Evolutionary conservation across 129 eudicot species (phyloP).

Genomic region (Pulicaria dysenterica): DNA sequence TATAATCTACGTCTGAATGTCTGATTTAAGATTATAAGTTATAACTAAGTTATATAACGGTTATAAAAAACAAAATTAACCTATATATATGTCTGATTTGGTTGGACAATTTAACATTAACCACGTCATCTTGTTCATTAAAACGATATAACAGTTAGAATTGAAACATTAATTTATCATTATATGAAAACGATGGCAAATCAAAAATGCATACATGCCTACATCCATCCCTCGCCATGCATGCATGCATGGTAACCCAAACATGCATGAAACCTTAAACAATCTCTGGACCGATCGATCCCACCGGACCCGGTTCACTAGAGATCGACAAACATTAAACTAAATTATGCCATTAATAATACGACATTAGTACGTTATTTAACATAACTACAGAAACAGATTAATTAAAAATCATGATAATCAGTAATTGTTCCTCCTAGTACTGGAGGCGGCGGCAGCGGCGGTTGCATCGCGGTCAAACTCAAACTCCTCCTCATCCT

Average conservation of each 20-base stretch:
- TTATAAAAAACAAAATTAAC: no score
- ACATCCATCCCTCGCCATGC: constrained; percentile 1
- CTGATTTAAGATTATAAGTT: no score
- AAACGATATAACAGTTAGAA: not conserved
- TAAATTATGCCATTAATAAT: constrained; percentile 23
- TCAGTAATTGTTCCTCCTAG: constrained; percentile 3
- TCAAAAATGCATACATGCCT: not conserved
- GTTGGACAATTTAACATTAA: no score
- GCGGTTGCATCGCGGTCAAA: not conserved
- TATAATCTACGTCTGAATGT: no score
- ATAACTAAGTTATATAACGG: no score
- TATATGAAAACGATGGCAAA: constrained; percentile 9
- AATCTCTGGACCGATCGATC: constrained; percentile 1
- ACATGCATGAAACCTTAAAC: not conserved
- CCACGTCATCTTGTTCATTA: no score
- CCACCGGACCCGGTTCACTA: constrained; percentile 18
- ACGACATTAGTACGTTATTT: not conserved
- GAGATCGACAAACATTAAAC: no score
- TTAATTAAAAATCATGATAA: not conserved
- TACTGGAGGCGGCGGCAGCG: not conserved
- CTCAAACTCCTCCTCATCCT: constrained; percentile 2
- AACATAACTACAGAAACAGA: not conserved
- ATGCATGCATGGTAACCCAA: not conserved
- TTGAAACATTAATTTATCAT: not conserved
- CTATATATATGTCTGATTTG: no score